Conservation (phyloP, 1,139 yeast species). For the Spencermartinsiella ligniputridi region DNA sequence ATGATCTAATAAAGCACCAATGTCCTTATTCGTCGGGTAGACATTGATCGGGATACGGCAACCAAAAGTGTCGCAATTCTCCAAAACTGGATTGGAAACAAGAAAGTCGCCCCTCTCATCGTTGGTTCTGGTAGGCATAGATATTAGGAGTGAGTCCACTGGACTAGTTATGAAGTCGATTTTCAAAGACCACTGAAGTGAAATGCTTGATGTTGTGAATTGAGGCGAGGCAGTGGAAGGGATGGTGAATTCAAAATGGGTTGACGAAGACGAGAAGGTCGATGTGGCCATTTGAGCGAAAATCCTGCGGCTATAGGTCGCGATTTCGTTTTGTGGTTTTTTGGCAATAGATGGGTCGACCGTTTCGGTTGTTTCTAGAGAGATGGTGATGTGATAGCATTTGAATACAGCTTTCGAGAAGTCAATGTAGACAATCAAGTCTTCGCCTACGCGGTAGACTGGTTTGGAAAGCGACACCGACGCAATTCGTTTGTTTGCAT, state of each 20-base stretch:
- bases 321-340: constrained; percentile 11
- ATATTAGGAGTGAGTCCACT: constrained; percentile 7
- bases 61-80: constrained; percentile 28
- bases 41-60: constrained; percentile 34
- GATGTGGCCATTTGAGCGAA: constrained; percentile 22
- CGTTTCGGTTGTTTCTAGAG: constrained; percentile 35
- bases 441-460: constrained; percentile 37
- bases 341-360: constrained; percentile 19
- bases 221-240: constrained; percentile 37
- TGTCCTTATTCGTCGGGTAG: constrained; percentile 31
- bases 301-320: constrained; percentile 17
- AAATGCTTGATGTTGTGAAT: constrained; percentile 31
- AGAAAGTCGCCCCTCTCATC: constrained; percentile 19
- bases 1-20: constrained; percentile 27
- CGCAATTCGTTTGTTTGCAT: constrained; percentile 32
- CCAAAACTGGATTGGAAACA: constrained; percentile 26
- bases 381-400: constrained; percentile 36
- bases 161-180: constrained; percentile 34
- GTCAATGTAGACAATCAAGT: constrained; percentile 30
- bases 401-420: constrained; percentile 23
- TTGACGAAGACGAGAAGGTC: constrained; percentile 20
- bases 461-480: constrained; percentile 34
- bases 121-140: constrained; percentile 4
- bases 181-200: constrained; percentile 33
- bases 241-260: constrained; percentile 30